phyloP scores from a whole-genome alignment of 129 eudicot genomes.

The Flaveria ramosissima region DNA sequence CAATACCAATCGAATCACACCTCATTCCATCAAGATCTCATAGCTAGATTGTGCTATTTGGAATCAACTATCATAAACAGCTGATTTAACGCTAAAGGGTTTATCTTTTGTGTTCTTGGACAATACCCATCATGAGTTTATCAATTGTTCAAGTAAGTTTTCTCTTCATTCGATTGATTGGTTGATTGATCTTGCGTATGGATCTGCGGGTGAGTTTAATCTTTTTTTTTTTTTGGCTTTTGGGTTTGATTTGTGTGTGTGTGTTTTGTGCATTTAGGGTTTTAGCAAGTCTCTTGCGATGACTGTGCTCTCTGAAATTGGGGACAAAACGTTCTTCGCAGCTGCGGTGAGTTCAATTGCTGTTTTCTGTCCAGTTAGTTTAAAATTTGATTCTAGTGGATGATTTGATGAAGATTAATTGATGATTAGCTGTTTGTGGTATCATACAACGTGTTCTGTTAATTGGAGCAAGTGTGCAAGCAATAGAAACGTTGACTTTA shows the following conservation, averaged over 20 bases:
- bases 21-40: neutral
- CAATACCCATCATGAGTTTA: conserved; percentile 44
- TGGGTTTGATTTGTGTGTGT: neutral
- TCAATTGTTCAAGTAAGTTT: conserved; percentile 58
- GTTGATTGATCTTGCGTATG: neutral
- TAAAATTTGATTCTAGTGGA: neutral
- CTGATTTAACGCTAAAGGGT: conserved; percentile 7
- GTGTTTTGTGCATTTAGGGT: conserved; percentile 49
- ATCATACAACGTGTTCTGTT: too few relatives aligned
- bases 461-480: too few relatives aligned
- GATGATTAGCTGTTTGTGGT: too few relatives aligned
- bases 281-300: conserved; percentile 91
- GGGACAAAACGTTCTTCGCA: conserved; percentile 93
- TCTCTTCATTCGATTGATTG: neutral
- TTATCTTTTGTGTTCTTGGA: neutral
- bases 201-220: neutral
- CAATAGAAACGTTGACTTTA: conserved; percentile 16
- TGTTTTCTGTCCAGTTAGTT: neutral
- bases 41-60: neutral
- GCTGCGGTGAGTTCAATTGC: conserved; percentile 73
- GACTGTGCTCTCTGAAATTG: conserved; percentile 97
- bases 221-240: neutral
- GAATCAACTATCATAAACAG: neutral
- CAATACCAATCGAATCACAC: conserved; percentile 17
- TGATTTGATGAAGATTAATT: too few relatives aligned